Evolutionary conservation across 768 basidiomycete genomes (phyloP).

Genomic region (Leucosporidium creatinivorum): DNA sequence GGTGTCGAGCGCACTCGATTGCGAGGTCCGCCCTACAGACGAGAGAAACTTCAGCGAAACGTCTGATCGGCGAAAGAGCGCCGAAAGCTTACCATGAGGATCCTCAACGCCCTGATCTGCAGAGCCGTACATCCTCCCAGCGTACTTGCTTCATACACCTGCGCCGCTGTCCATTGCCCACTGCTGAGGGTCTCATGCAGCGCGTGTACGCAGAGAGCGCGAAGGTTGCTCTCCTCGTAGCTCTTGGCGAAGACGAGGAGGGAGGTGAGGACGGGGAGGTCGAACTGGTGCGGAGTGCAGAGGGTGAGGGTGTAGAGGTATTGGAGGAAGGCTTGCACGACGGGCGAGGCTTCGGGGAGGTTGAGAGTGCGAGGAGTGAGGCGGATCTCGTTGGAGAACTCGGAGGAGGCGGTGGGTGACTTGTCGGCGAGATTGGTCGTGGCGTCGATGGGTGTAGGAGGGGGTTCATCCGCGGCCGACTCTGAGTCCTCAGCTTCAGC

Average conservation of each 20-base stretch:
- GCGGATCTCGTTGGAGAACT: background rate
- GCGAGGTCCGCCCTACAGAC: slow-evolving; percentile 46
- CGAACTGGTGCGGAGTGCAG: slow-evolving; percentile 82
- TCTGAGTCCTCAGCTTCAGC: background rate
- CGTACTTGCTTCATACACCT: slow-evolving; percentile 91
- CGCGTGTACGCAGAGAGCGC: slow-evolving; percentile 75
- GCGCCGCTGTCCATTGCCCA: slow-evolving; percentile 50
- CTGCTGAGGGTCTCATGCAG: slow-evolving; percentile 71
- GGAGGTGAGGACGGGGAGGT: slow-evolving; percentile 79
- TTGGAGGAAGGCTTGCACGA: slow-evolving; percentile 80
- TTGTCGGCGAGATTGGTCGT: background rate
- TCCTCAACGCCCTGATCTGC: slow-evolving; percentile 66
- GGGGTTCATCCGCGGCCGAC: slow-evolving; percentile 26
- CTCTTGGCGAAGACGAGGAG: slow-evolving; percentile 74
- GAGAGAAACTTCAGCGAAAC: slow-evolving; percentile 13
- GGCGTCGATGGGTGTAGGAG: background rate
- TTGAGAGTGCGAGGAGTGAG: slow-evolving; percentile 53
- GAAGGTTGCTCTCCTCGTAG: slow-evolving; percentile 69
- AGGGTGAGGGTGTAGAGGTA: slow-evolving; percentile 86
- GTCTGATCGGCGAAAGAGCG: slow-evolving; percentile 1
- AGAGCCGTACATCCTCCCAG: slow-evolving; percentile 76
- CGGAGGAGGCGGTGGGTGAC: background rate
- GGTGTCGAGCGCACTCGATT: slow-evolving; percentile 56
- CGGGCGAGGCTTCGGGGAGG: slow-evolving; percentile 81
- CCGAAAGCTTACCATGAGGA: slow-evolving; percentile 34